Evolutionary conservation across 2,329 filamentous ascomycete genomes (phyloP), one percentile per base, ranked within the genome.

Genomic region (Teratosphaeria viscida): DNA sequence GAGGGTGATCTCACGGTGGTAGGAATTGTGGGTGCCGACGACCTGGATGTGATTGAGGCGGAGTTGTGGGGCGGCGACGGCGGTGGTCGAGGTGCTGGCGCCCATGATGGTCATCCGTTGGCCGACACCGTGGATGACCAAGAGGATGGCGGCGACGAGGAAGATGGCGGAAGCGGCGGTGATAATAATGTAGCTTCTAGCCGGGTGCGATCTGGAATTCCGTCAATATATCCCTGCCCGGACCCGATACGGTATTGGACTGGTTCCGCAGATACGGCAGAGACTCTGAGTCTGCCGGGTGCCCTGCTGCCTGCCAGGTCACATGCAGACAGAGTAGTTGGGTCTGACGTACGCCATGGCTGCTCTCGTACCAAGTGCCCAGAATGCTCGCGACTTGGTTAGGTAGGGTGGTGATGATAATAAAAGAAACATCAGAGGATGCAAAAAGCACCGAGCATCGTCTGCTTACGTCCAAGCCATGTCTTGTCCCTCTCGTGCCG

Each of bases 41-140:
- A 81, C 75, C 64, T 81, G 79, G 54, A 81, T 76, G 54, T 81
- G 77, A 66, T 81, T 81, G 71, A 81, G 75, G 56, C 77, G 78
- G 56, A 80, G 66, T 11, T 65, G 57, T 43, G 26, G n/a, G 43
- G 5, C 43, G 16, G 16, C 43, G 16, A 7, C n/a, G 6, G n/a
- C 23, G 3, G 16, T 49, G 43, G 8, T 23, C 8, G 43, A 49
- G n/a, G 23, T 26, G 43, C 43, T 10, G 8, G 43, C 5, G 43
- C 43, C 43, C 43, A 49, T 49, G n/a, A n/a, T 49, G 8, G 16
- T n/a, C 8, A n/a, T 49, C 77, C 54, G 43, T n/a, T 49, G 43
- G 10, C n/a, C n/a, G 7, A 23, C 43, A 7, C 43, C 43, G 16
- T 49, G 43, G 10, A 49, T 49, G 1, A 49, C 43, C 3, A 49